Conservation (phyloP, 2,329 filamentous ascomycete genomes). For the Teratosphaeria gauchensis region DNA sequence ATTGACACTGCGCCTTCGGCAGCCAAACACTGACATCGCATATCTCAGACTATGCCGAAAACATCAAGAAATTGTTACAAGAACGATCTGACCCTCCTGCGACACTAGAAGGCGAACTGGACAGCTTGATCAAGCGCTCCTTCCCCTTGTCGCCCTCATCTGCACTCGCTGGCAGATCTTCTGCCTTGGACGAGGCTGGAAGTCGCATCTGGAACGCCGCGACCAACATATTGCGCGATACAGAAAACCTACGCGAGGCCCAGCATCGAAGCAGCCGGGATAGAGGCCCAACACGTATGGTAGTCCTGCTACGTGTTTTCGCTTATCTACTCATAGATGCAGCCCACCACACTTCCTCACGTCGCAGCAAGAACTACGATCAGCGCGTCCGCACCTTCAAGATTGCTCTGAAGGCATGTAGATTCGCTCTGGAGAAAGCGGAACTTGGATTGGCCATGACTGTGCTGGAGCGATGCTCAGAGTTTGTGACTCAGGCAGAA, state of each 20-base stretch:
- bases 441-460: conserved; percentile 50
- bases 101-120: conserved; percentile 11
- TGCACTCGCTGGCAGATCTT: conserved; percentile 24
- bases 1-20: neutral
- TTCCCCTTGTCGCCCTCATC: conserved; percentile 8
- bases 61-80: conserved; percentile 5
- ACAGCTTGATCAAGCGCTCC: conserved; percentile 8
- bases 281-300: conserved; percentile 3
- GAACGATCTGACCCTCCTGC: conserved; percentile 8
- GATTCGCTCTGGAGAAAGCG: conserved; percentile 50
- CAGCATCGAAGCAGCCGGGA: neutral
- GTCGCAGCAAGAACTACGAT: conserved; percentile 16
- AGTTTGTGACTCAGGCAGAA: conserved; percentile 30
- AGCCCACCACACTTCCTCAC: conserved; percentile 32
- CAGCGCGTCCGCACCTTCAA: conserved; percentile 49
- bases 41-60: conserved; percentile 1
- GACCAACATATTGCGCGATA: conserved; percentile 35
- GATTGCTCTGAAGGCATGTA: conserved; percentile 57
- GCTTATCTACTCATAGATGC: conserved; percentile 60
- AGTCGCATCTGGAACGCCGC: conserved; percentile 59
- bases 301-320: conserved; percentile 41
- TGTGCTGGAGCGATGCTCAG: conserved; percentile 55
- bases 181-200: conserved; percentile 47
- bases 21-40: neutral
- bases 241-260: conserved; percentile 5